Evolutionary conservation across 2,329 filamentous ascomycete species (phyloP).

Genomic region (Verticillium zaregamsianum): DNA sequence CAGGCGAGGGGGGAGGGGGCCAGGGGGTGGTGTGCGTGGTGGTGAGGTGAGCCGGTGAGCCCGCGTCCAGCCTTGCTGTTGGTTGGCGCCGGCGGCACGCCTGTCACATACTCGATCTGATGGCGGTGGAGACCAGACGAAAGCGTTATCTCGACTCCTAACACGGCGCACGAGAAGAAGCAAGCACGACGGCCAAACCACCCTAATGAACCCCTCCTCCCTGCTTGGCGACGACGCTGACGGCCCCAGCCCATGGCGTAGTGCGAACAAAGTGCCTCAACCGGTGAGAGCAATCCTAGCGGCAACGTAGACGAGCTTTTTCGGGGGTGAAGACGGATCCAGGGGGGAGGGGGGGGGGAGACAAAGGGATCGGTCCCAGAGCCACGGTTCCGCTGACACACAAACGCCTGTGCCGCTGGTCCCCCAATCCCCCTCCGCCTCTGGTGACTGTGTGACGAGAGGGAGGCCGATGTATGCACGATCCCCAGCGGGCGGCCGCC

Average conservation of each 20-base stretch:
- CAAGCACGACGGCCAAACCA: background rate
- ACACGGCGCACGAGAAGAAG: background rate
- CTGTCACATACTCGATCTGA: background rate
- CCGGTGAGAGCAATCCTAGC: background rate
- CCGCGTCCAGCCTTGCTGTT: background rate
- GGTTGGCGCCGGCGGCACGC: background rate
- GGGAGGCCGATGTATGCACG: background rate
- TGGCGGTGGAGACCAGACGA: background rate
- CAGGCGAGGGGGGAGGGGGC: background rate
- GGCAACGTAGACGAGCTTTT: background rate
- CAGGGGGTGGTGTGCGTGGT: background rate
- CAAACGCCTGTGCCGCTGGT: background rate
- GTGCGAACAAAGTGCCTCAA: constrained; percentile 1
- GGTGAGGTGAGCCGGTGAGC: background rate
- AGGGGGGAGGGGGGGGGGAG: background rate
- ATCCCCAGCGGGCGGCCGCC: background rate
- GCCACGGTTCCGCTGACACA: background rate
- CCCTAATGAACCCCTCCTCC: background rate
- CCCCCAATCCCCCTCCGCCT: background rate
- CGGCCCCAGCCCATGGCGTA: background rate
- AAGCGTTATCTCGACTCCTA: background rate
- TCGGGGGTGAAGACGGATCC: background rate
- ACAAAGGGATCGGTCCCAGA: background rate
- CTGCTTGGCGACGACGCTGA: background rate
- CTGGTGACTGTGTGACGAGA: background rate